phyloP scores from a whole-genome alignment of 352 stramenopile genomes.

The Pythium scleroteichum region DNA sequence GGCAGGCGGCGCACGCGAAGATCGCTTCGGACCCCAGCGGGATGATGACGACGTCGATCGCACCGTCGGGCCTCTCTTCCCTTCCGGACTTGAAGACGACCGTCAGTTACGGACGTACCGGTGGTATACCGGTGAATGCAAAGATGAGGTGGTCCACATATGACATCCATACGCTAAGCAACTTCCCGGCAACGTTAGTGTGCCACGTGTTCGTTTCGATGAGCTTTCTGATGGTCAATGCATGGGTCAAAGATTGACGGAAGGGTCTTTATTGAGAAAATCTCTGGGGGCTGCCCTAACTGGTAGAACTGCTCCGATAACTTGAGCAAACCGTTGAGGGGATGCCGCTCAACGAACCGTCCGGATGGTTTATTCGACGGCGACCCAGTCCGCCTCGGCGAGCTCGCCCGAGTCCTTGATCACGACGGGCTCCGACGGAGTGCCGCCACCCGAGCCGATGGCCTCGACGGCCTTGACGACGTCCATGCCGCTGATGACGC shows the following conservation, averaged over 20 bases:
- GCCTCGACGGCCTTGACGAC: slow-evolving; percentile 96
- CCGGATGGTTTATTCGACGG: slow-evolving; percentile 30
- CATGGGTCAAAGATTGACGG: neutral
- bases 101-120: slow-evolving; percentile 20
- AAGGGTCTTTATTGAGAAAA: neutral
- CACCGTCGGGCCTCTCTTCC: neutral
- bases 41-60: neutral
- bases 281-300: no score
- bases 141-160: no score
- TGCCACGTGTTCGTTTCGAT: slow-evolving; percentile 25
- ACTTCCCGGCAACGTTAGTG: slow-evolving; percentile 6
- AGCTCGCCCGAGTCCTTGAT: slow-evolving; percentile 96
- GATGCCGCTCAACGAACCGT: neutral
- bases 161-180: neutral
- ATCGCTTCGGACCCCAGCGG: neutral
- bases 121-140: slow-evolving; percentile 18
- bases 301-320: no score
- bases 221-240: no score
- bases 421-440: slow-evolving; percentile 81
- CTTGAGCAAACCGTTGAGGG: no score
- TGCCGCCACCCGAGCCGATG: slow-evolving; percentile 91
- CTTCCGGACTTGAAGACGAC: slow-evolving; percentile 16
- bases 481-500: slow-evolving; percentile 95
- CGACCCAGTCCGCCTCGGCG: slow-evolving; percentile 48
- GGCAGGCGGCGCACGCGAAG: neutral